Conservation (phyloP, 2,329 filamentous ascomycete genomes). For the Epichloe gansuensis region DNA sequence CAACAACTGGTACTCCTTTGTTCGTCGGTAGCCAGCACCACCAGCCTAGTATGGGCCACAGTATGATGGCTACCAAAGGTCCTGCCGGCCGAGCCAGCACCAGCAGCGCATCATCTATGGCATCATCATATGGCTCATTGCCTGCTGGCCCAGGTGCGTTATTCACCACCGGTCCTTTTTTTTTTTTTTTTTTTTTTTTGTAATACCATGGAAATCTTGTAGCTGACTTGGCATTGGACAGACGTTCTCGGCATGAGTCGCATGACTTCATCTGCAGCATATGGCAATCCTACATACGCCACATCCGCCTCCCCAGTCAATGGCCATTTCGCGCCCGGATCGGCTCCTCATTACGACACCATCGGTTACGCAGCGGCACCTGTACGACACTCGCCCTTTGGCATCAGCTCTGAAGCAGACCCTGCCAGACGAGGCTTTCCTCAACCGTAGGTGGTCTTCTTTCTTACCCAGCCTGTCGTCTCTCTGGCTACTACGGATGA, state of each 20-base stretch:
- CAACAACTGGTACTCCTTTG: constrained; percentile 47
- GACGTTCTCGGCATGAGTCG: constrained; percentile 63
- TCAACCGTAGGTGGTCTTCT: constrained; percentile 57
- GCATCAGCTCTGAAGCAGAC: constrained; percentile 45
- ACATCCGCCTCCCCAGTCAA: constrained; percentile 55
- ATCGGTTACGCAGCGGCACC: constrained; percentile 62
- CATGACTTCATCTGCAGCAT: constrained; percentile 50
- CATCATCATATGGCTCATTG: constrained; percentile 61
- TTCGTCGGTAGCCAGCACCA: constrained; percentile 43
- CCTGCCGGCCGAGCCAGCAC: constrained; percentile 42
- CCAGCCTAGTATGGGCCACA: constrained; percentile 36
- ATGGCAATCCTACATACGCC: constrained; percentile 58
- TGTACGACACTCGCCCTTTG: constrained; percentile 42
- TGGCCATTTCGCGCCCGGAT: constrained; percentile 50
- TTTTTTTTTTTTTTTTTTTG: background rate
- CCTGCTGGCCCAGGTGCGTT: constrained; percentile 59
- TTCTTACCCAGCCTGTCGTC: background rate
- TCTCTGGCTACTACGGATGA: background rate
- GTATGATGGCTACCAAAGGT: constrained; percentile 35
- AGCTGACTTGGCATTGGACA: constrained; percentile 38
- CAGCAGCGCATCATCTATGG: constrained; percentile 47
- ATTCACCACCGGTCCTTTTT: background rate
- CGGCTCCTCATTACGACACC: constrained; percentile 59
- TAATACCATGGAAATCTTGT: constrained; percentile 28
- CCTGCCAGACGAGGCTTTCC: constrained; percentile 54